Evolutionary conservation across 2,329 filamentous ascomycete genomes (phyloP).

Genomic region (Salinomyces thailandicus): DNA sequence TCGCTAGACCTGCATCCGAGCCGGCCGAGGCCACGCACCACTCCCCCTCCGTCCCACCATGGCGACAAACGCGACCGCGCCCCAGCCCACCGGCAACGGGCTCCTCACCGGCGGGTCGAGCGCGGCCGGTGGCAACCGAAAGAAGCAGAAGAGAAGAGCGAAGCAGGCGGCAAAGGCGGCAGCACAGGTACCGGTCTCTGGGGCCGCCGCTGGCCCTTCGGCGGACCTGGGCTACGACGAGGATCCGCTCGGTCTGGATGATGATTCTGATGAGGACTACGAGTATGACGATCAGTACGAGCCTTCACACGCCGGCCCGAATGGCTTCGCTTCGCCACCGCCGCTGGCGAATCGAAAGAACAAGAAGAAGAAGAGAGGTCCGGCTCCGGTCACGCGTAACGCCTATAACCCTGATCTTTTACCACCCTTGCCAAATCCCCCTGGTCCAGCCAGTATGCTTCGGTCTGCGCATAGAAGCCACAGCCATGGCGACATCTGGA

Average conservation of each 20-base stretch:
- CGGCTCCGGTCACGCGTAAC: slow-evolving; percentile 4
- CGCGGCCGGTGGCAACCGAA: slow-evolving; percentile 58
- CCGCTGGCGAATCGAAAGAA: slow-evolving; percentile 32
- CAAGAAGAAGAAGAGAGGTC: slow-evolving; percentile 50
- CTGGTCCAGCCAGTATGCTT: slow-evolving; percentile 9
- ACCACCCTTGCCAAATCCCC: slow-evolving; percentile 16
- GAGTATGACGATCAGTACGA: slow-evolving; percentile 25
- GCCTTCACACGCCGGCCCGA: slow-evolving; percentile 28
- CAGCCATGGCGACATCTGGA: slow-evolving; percentile 72
- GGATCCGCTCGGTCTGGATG: slow-evolving; percentile 29
- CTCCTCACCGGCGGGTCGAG: slow-evolving; percentile 26
- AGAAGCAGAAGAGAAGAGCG: slow-evolving; percentile 87
- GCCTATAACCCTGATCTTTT: slow-evolving; percentile 19
- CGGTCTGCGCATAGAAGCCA: slow-evolving; percentile 10
- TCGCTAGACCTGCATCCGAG: neutral
- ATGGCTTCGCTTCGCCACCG: slow-evolving; percentile 25
- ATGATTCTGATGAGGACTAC: slow-evolving; percentile 34
- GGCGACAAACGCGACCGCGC: slow-evolving; percentile 9
- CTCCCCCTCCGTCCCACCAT: neutral
- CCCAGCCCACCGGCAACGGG: slow-evolving; percentile 27
- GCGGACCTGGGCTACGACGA: slow-evolving; percentile 34
- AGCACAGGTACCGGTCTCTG: slow-evolving; percentile 16
- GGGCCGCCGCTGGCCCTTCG: slow-evolving; percentile 10
- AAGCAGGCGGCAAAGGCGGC: slow-evolving; percentile 66
- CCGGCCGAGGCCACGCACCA: neutral